These are phyloP conservation scores for Heritiera littoralis DNA, from an alignment of 345 rosid species.

Conservation along the genomic window DNA sequence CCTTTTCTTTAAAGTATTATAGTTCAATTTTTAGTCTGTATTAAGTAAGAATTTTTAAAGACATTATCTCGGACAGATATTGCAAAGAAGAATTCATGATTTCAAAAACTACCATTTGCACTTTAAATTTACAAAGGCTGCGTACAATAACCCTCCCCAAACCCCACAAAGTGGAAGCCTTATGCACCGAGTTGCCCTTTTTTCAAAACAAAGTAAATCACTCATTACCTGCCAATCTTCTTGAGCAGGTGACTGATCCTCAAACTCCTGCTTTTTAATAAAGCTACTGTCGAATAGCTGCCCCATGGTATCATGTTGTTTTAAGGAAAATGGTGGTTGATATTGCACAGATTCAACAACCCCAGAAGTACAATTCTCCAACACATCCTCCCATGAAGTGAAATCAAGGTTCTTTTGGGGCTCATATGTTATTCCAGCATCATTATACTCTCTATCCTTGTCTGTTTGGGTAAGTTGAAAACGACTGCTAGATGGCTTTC, in stretches of 20 bases:
- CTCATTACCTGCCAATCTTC: conserved; percentile 60
- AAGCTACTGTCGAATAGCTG: conserved; percentile 42
- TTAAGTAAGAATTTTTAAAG: conserved; percentile 3
- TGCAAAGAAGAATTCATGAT: conserved; percentile 9
- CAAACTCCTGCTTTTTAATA: conserved; percentile 49
- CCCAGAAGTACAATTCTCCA: conserved; percentile 48
- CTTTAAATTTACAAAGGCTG: neutral
- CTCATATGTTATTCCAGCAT: conserved; percentile 48
- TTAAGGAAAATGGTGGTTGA: conserved; percentile 36
- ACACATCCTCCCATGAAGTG: conserved; percentile 65
- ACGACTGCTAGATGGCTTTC: conserved; percentile 39
- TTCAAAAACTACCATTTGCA: conserved; percentile 15
- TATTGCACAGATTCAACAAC: conserved; percentile 45
- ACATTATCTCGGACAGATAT: neutral
- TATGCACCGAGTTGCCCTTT: too few species aligned
- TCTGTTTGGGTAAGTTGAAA: conserved; percentile 39
- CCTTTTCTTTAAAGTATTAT: conserved; percentile 1
- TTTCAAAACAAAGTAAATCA: neutral
- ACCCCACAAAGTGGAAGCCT: too few species aligned
- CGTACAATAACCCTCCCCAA: too few species aligned
- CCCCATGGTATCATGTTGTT: conserved; percentile 35
- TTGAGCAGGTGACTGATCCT: conserved; percentile 40
- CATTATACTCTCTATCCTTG: conserved; percentile 37
- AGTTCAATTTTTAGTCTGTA: conserved; percentile 1
- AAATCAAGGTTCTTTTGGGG: conserved; percentile 51